Conservation (phyloP, 179 eudicot genomes). For the Spinacia oleracea region DNA sequence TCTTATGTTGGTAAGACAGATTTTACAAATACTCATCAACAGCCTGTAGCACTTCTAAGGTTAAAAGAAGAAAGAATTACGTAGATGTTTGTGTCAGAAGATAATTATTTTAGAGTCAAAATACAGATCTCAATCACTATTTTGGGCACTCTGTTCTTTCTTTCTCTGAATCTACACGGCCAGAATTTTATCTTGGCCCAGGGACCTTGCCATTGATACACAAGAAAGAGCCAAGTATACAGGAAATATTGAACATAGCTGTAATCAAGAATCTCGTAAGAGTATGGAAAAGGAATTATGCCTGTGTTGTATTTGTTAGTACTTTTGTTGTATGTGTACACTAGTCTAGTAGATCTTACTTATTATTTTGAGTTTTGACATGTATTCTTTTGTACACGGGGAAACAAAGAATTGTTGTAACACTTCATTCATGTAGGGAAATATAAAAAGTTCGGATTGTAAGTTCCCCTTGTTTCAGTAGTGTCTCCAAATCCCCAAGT, state of each 20-base stretch:
- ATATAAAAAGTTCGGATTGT: background rate
- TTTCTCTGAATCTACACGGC: constrained; percentile 11
- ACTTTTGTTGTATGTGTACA: constrained; percentile 26
- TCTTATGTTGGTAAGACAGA: constrained; percentile 35
- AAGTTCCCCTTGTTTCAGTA: background rate
- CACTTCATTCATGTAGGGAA: constrained; percentile 16
- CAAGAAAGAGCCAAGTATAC: constrained; percentile 24
- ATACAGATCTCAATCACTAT: constrained; percentile 11
- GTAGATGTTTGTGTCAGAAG: constrained; percentile 19
- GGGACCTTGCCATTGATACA: constrained; percentile 22
- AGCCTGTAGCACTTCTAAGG: constrained; percentile 45
- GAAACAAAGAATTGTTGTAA: constrained; percentile 26
- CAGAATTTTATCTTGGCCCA: constrained; percentile 6
- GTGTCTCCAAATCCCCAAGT: background rate
- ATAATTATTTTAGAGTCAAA: constrained; percentile 1
- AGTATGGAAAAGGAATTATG: background rate
- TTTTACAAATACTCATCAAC: constrained; percentile 42
- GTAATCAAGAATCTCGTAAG: background rate
- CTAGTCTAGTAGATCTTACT: constrained; percentile 16
- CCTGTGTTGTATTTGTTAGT: constrained; percentile 18
- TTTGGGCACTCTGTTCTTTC: constrained; percentile 14
- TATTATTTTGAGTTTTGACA: constrained; percentile 21
- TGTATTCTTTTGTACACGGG: constrained; percentile 34
- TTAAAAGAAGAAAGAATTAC: constrained; percentile 68
- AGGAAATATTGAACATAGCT: constrained; percentile 11